A percentile compares a stretch with the other conserved stretches of the same genome.
phyloP scores from a whole-genome alignment of 2,329 filamentous ascomycete genomes.

The Elsinoe ampelina region DNA sequence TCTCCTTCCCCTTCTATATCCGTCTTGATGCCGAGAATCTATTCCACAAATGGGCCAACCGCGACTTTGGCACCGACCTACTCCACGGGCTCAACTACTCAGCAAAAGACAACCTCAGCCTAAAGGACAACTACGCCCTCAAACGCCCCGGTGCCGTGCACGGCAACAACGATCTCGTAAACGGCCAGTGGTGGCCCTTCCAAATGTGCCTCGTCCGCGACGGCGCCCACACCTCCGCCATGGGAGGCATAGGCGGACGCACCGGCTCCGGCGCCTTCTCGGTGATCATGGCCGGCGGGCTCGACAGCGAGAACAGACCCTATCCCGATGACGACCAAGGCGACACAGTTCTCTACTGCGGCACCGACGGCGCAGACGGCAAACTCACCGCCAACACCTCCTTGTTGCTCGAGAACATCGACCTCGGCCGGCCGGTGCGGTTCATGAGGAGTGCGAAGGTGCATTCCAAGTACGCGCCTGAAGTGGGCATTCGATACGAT shows the following conservation, averaged over 20 bases:
- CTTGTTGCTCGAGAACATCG: slow-evolving; percentile 34
- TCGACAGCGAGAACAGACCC: slow-evolving; percentile 17
- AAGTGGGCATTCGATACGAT: slow-evolving; percentile 47
- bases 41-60: slow-evolving; percentile 36
- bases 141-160: slow-evolving; percentile 25
- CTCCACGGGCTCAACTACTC: slow-evolving; percentile 34
- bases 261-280: slow-evolving; percentile 45
- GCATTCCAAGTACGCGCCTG: slow-evolving; percentile 36
- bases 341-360: slow-evolving; percentile 42
- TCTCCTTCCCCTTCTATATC: slow-evolving; percentile 35
- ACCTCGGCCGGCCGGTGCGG: slow-evolving; percentile 35
- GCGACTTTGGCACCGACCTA: slow-evolving; percentile 36
- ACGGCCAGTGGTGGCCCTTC: slow-evolving; percentile 47
- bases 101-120: slow-evolving; percentile 16
- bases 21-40: slow-evolving; percentile 39
- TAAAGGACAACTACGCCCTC: slow-evolving; percentile 21
- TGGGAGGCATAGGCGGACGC: slow-evolving; percentile 44
- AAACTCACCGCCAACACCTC: slow-evolving; percentile 32
- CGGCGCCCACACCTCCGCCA: slow-evolving; percentile 43
- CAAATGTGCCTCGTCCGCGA: slow-evolving; percentile 43
- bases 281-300: slow-evolving; percentile 43
- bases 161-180: slow-evolving; percentile 34
- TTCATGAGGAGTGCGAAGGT: slow-evolving; percentile 42
- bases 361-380: slow-evolving; percentile 35
- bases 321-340: slow-evolving; percentile 45